Evolutionary conservation across 176 grass and related monocot species (phyloP).

Genomic region (Chrysopogon serrulatus): DNA sequence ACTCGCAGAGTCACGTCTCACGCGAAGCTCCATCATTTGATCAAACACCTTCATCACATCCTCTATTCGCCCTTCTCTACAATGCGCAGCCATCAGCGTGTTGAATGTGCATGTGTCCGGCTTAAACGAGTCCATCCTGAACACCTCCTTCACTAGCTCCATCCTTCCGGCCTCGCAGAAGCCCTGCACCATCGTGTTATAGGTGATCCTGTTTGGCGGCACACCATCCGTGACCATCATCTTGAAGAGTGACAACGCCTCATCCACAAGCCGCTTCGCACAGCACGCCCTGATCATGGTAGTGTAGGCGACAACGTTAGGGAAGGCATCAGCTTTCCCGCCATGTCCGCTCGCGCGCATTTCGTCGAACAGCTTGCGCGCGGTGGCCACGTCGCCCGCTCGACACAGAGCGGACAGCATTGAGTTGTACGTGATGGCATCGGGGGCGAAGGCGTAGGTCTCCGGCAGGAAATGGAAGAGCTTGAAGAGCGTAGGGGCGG

Average conservation of each 20-base stretch:
- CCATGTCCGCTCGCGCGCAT: constrained; percentile 30
- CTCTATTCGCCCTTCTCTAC: constrained; percentile 22
- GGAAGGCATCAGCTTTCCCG: neutral
- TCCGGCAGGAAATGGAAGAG: constrained; percentile 49
- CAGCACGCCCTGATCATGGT: constrained; percentile 76
- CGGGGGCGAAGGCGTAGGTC: constrained; percentile 46
- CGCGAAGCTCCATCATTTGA: constrained; percentile 53
- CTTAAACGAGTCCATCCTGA: constrained; percentile 49
- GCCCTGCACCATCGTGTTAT: constrained; percentile 85
- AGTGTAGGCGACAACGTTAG: constrained; percentile 79
- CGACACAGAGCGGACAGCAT: constrained; percentile 56
- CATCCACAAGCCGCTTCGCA: constrained; percentile 25
- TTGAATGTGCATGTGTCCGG: constrained; percentile 92
- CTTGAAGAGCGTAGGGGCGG: constrained; percentile 37
- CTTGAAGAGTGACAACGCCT: constrained; percentile 51
- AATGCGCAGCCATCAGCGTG: constrained; percentile 44
- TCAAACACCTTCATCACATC: constrained; percentile 69
- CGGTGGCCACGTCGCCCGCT: constrained; percentile 37
- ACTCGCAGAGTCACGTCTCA: constrained; percentile 72
- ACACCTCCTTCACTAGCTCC: constrained; percentile 72
- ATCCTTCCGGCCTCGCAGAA: constrained; percentile 67
- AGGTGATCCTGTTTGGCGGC: constrained; percentile 66
- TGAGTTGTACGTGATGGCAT: no score
- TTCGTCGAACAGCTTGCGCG: constrained; percentile 63
- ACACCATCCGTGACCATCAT: constrained; percentile 42